Conservation (phyloP, 2,329 filamentous ascomycete genomes). For the Xylariaceae sp. region DNA sequence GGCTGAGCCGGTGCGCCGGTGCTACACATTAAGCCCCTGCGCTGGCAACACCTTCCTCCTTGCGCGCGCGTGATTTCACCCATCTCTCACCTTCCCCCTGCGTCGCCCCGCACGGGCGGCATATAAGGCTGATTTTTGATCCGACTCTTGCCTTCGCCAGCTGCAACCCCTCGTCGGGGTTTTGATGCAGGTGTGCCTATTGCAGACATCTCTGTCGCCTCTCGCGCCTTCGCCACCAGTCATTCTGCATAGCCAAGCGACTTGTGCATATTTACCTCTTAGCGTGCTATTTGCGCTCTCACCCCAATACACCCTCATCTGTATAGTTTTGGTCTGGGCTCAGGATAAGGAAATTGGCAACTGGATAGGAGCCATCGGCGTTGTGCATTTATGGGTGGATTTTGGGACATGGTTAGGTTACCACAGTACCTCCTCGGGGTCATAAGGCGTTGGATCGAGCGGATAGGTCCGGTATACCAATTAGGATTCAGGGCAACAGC, state of each 20-base stretch:
- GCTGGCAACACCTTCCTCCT: too few relatives aligned
- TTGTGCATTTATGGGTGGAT: constrained; percentile 12
- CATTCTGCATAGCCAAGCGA: constrained; percentile 10
- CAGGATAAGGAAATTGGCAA: too few relatives aligned
- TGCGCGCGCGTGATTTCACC: too few relatives aligned
- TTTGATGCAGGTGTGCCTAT: too few relatives aligned
- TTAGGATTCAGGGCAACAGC: too few relatives aligned
- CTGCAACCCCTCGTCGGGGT: constrained; percentile 5
- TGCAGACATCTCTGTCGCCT: constrained; percentile 2
- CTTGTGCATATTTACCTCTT: constrained; percentile 3
- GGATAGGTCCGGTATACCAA: too few relatives aligned
- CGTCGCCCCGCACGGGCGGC: constrained; percentile 4
- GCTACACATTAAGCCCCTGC: too few relatives aligned
- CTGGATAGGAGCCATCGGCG: too few relatives aligned
- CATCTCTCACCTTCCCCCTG: too few relatives aligned
- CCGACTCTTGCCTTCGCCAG: constrained; percentile 1
- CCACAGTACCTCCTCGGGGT: too few relatives aligned
- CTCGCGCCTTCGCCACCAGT: constrained; percentile 5
- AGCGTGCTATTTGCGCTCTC: constrained; percentile 2
- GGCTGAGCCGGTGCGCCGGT: constrained; percentile 11
- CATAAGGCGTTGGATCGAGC: constrained; percentile 11
- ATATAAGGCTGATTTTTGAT: constrained; percentile 11
- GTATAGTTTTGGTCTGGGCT: constrained; percentile 1
- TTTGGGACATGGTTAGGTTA: too few relatives aligned
- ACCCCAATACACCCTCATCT: constrained; percentile 7